A percentile compares a stretch with the other conserved stretches of the same genome.
Conservation (phyloP, 2,329 filamentous ascomycete species). For the Aspergillus japonicus region DNA sequence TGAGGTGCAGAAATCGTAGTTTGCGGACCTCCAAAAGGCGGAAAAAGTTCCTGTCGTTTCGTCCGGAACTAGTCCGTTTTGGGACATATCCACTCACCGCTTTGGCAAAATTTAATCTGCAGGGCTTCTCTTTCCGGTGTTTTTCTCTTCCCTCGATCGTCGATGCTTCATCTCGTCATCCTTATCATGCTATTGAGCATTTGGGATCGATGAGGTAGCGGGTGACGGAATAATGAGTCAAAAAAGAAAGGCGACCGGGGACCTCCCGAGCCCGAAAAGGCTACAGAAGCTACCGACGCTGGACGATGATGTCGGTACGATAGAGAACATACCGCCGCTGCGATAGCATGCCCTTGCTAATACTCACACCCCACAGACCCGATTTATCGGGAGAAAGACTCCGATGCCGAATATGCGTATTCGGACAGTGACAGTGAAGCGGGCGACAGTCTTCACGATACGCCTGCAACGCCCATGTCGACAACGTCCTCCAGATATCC, state of each 20-base stretch:
- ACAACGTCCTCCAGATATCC: slow-evolving; percentile 52
- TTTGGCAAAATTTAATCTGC: slow-evolving; percentile 32
- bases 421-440: slow-evolving; percentile 30
- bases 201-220: background rate
- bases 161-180: background rate
- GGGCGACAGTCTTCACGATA: slow-evolving; percentile 41
- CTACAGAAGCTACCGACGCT: slow-evolving; percentile 29
- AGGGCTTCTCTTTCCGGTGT: background rate
- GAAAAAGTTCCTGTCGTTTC: slow-evolving; percentile 35
- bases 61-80: slow-evolving; percentile 27
- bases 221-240: slow-evolving; percentile 29
- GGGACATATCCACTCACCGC: slow-evolving; percentile 29
- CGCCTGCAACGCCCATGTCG: slow-evolving; percentile 53
- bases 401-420: slow-evolving; percentile 34
- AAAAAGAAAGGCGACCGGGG: slow-evolving; percentile 37
- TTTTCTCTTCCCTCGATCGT: slow-evolving; percentile 1
- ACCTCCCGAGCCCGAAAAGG: slow-evolving; percentile 30
- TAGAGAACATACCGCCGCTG: slow-evolving; percentile 4
- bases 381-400: slow-evolving; percentile 34
- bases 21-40: slow-evolving; percentile 28
- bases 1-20: slow-evolving; percentile 22
- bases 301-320: slow-evolving; percentile 30
- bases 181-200: slow-evolving; percentile 3
- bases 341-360: background rate
- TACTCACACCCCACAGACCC: slow-evolving; percentile 25